These are phyloP conservation scores for Paramecium pentaurelia DNA, from an alignment of 73 alveolate species.

Conservation along the genomic window DNA sequence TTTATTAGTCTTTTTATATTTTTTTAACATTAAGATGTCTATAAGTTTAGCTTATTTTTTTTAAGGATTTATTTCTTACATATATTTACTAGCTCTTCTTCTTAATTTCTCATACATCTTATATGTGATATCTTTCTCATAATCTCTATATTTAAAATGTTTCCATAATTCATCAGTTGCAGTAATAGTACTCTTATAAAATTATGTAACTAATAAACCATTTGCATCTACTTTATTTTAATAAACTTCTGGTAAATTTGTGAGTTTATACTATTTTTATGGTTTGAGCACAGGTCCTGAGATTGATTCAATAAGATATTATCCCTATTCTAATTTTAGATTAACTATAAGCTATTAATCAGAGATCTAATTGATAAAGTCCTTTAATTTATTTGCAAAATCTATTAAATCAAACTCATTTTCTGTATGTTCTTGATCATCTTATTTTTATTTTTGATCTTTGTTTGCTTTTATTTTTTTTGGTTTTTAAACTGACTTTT, in stretches of 20 bases:
- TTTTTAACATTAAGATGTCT: not conserved
- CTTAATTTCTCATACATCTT: conserved; percentile 26
- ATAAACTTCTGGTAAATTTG: not conserved
- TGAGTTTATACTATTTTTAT: not conserved
- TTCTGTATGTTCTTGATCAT: not conserved
- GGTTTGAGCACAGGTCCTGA: not conserved
- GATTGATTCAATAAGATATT: not conserved
- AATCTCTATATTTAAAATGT: conserved; percentile 1
- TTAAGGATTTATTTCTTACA: conserved; percentile 26
- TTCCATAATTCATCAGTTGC: conserved; percentile 40
- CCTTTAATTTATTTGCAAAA: not conserved
- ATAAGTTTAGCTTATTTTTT: conserved; percentile 33
- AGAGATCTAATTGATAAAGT: not conserved
- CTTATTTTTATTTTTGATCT: not conserved
- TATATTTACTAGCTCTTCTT: conserved; percentile 12
- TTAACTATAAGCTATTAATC: not conserved
- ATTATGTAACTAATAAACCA: not conserved
- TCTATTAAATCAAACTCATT: not conserved
- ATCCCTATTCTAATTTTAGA: not conserved
- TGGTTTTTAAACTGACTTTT: conserved; percentile 10
- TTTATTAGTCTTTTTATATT: not conserved
- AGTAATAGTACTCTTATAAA: conserved; percentile 19
- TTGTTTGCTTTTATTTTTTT: not conserved
- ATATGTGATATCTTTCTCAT: conserved; percentile 18
- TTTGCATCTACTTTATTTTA: not conserved